Evolutionary conservation across 352 stramenopile species (phyloP).

Genomic region (Peronospora destructor): DNA sequence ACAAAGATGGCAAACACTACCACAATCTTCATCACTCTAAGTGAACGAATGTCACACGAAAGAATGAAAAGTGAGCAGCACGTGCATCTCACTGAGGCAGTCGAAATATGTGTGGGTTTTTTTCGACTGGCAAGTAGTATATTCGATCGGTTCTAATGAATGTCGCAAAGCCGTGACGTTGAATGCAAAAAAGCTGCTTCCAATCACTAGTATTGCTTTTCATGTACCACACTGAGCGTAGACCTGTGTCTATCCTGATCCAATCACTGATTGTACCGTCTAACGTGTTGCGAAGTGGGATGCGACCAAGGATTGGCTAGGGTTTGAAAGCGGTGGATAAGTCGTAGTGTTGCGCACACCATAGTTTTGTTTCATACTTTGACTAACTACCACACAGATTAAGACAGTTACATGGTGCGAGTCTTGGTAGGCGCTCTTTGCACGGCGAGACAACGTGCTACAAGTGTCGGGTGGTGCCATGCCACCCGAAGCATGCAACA

Average conservation of each 20-base stretch:
- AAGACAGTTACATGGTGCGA: conserved; percentile 36
- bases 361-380: conserved; percentile 1
- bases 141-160: too few relatives aligned
- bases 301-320: too few relatives aligned
- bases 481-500: conserved; percentile 15
- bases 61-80: conserved; percentile 11
- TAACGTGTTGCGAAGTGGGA: background rate
- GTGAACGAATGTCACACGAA: background rate
- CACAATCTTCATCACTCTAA: conserved; percentile 3
- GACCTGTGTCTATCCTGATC: conserved; percentile 2
- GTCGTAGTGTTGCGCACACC: background rate
- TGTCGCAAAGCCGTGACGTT: background rate
- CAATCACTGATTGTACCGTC: conserved; percentile 1
- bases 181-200: conserved; percentile 12
- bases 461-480: conserved; percentile 11
- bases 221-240: background rate
- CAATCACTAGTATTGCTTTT: conserved; percentile 26
- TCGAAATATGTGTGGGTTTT: too few relatives aligned
- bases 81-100: background rate
- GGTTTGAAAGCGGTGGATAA: too few relatives aligned
- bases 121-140: too few relatives aligned
- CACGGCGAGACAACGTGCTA: conserved; percentile 17
- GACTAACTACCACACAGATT: conserved; percentile 16
- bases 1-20: conserved; percentile 4
- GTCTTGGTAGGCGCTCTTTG: conserved; percentile 42